These are phyloP conservation scores for Fusarium humuli DNA, from an alignment of 2,329 filamentous ascomycete genomes.

Conservation along the genomic window DNA sequence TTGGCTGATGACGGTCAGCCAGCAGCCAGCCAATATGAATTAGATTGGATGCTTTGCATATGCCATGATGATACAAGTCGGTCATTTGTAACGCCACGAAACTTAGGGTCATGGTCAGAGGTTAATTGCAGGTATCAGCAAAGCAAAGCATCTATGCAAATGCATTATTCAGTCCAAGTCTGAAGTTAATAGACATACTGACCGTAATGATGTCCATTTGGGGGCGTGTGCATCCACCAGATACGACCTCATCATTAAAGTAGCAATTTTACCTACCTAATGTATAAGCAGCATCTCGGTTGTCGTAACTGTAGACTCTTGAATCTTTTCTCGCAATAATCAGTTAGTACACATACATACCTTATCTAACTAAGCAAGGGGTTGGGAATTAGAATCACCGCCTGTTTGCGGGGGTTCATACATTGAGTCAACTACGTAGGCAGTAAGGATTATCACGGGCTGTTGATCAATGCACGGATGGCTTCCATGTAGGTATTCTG, in stretches of 20 bases:
- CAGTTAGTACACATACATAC: background rate
- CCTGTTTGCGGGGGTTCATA: slow-evolving; percentile 10
- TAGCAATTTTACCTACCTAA: background rate
- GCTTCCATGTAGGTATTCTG: background rate
- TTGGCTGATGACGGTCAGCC: slow-evolving; percentile 1
- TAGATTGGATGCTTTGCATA: background rate
- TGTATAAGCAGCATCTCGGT: slow-evolving; percentile 15
- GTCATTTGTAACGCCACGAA: background rate
- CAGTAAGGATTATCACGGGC: slow-evolving; percentile 15
- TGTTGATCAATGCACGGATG: slow-evolving; percentile 33
- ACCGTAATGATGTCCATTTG: background rate
- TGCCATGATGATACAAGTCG: slow-evolving; percentile 5
- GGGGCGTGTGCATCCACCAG: slow-evolving; percentile 13
- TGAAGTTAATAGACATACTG: slow-evolving; percentile 9
- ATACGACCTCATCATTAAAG: slow-evolving; percentile 19
- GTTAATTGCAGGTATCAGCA: slow-evolving; percentile 25
- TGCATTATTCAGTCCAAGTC: slow-evolving; percentile 10
- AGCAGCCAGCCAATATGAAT: background rate
- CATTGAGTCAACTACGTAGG: background rate
- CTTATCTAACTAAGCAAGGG: slow-evolving; percentile 3
- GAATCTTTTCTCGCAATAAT: slow-evolving; percentile 1
- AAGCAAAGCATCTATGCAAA: slow-evolving; percentile 9
- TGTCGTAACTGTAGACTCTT: slow-evolving; percentile 5
- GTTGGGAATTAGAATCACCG: slow-evolving; percentile 9
- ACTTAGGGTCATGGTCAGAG: slow-evolving; percentile 11